Conservation (phyloP, 1,139 yeast species). For the Blastobotrys elegans region DNA sequence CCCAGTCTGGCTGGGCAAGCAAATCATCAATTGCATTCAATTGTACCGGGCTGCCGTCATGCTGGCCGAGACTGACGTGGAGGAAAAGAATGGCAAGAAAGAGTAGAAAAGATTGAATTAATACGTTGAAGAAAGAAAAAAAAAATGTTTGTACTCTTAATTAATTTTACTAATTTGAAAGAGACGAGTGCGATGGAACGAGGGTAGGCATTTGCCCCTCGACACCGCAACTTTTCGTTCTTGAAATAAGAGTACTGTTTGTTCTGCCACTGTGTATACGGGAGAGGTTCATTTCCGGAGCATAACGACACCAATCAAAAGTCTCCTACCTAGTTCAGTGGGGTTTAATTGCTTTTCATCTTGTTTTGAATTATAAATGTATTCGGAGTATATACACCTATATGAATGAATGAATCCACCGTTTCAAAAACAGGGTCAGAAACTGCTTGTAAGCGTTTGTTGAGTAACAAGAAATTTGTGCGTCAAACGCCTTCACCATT, state of each 20-base stretch:
- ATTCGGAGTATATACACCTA: conserved; percentile 1
- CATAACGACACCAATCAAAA: neutral
- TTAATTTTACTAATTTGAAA: too few relatives aligned
- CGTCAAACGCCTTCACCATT: conserved; percentile 38
- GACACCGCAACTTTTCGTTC: too few relatives aligned
- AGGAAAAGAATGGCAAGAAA: conserved; percentile 37
- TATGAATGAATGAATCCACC: neutral
- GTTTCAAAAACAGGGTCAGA: conserved; percentile 25
- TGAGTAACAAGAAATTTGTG: conserved; percentile 35
- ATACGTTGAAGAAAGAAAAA: too few relatives aligned
- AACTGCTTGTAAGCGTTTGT: conserved; percentile 30
- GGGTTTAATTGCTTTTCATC: neutral
- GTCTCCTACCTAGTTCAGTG: conserved; percentile 1
- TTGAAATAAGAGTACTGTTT: too few relatives aligned
- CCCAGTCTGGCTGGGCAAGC: conserved; percentile 90
- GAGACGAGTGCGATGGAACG: too few relatives aligned
- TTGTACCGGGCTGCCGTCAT: conserved; percentile 77
- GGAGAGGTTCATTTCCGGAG: neutral
- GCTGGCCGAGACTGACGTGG: conserved; percentile 78
- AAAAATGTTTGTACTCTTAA: too few relatives aligned
- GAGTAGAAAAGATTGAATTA: too few relatives aligned
- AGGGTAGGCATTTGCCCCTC: too few relatives aligned
- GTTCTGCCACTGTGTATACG: neutral
- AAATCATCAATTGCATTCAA: conserved; percentile 84
- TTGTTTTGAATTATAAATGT: neutral